Evolutionary conservation across 2,329 filamentous ascomycete genomes (phyloP).

Genomic region (Geosmithia putterillii): DNA sequence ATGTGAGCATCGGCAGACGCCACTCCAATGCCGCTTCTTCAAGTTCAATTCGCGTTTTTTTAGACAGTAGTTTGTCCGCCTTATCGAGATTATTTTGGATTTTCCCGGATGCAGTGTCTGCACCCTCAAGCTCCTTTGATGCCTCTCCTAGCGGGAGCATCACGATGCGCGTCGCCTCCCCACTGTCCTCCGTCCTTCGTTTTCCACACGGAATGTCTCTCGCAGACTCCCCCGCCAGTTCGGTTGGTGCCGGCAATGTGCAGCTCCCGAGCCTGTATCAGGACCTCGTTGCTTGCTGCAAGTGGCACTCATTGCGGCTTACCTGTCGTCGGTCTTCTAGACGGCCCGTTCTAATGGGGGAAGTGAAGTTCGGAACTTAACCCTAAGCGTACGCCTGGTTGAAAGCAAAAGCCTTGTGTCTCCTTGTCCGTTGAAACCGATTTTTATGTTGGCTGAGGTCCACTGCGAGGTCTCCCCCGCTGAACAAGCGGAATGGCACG

Average conservation of each 20-base stretch:
- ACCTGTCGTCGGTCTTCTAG: conserved; percentile 20
- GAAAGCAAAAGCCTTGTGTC: conserved; percentile 48
- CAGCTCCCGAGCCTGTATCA: conserved; percentile 50
- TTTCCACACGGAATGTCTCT: conserved; percentile 57
- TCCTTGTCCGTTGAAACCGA: conserved; percentile 49
- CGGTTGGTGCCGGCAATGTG: conserved; percentile 30
- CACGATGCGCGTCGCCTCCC: conserved; percentile 58
- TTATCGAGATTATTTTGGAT: not conserved
- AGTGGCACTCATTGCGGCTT: conserved; percentile 24
- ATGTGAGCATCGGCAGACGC: too few relatives aligned
- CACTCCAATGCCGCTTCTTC: conserved; percentile 2
- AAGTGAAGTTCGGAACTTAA: conserved; percentile 83
- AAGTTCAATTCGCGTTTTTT: not conserved
- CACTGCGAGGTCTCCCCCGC: conserved; percentile 24
- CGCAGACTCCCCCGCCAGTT: conserved; percentile 25
- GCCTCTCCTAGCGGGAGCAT: conserved; percentile 6
- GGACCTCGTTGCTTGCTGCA: conserved; percentile 37
- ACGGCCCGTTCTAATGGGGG: conserved; percentile 32
- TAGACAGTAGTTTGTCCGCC: not conserved
- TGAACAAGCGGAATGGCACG: conserved; percentile 34
- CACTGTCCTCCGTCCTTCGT: conserved; percentile 66
- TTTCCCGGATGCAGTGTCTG: conserved; percentile 1
- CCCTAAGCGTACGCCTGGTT: conserved; percentile 76
- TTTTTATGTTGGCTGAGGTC: conserved; percentile 42
- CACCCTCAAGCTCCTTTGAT: conserved; percentile 31